Conservation (phyloP, 305 asterid genomes). For the Fraxinus latifolia region DNA sequence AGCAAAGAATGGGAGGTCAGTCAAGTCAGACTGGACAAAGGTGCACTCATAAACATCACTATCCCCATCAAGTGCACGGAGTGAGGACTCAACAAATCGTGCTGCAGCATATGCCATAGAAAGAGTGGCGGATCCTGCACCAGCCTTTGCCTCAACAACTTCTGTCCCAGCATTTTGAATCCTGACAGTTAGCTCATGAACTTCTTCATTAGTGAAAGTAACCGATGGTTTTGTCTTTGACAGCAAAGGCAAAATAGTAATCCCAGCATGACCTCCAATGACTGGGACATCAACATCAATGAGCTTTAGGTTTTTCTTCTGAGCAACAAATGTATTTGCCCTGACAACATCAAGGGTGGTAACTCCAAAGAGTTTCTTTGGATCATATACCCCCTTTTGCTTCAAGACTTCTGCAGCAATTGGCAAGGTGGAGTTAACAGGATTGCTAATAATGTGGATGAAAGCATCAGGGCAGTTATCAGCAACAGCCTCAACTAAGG, state of each 20-base stretch:
- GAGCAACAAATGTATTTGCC: slow-evolving; percentile 64
- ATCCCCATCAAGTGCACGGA: slow-evolving; percentile 84
- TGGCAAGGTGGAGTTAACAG: slow-evolving; percentile 68
- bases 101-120: slow-evolving; percentile 79
- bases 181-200: slow-evolving; percentile 51
- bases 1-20: slow-evolving; percentile 84
- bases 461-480: slow-evolving; percentile 70
- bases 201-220: slow-evolving; percentile 46
- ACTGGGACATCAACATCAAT: slow-evolving; percentile 69
- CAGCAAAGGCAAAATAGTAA: slow-evolving; percentile 59
- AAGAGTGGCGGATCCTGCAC: slow-evolving; percentile 73
- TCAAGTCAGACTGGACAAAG: slow-evolving; percentile 57
- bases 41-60: slow-evolving; percentile 75
- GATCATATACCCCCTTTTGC: slow-evolving; percentile 59
- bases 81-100: slow-evolving; percentile 65
- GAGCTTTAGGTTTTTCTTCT: slow-evolving; percentile 56
- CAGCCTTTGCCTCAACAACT: slow-evolving; percentile 75
- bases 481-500: slow-evolving; percentile 58
- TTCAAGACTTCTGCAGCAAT: slow-evolving; percentile 69
- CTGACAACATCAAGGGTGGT: slow-evolving; percentile 65
- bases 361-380: slow-evolving; percentile 63
- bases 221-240: slow-evolving; percentile 57
- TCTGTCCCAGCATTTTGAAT: slow-evolving; percentile 76
- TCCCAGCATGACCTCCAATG: slow-evolving; percentile 67
- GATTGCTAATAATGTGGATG: slow-evolving; percentile 66